A percentile compares a stretch with the other conserved stretches of the same genome.
Conservation (phyloP, 2,329 filamentous ascomycete species). For the Sporothrix pseudoabietina region DNA sequence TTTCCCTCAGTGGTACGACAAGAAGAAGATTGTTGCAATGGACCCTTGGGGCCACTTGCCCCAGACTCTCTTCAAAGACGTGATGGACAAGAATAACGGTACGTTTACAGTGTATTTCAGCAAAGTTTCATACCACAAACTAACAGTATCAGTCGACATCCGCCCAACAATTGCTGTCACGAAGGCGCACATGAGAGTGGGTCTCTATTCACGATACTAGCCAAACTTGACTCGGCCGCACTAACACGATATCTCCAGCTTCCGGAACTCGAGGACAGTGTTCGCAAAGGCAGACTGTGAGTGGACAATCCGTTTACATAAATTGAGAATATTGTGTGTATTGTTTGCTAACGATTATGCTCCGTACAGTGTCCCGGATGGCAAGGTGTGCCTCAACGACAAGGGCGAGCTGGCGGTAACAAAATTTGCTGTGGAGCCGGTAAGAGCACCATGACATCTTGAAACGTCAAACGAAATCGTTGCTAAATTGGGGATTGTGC, state of each 20-base stretch:
- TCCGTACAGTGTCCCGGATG: slow-evolving; percentile 63
- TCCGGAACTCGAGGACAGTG: slow-evolving; percentile 90
- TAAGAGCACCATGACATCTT: slow-evolving; percentile 46
- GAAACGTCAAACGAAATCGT: not conserved
- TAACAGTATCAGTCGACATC: slow-evolving; percentile 64
- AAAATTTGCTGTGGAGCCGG: slow-evolving; percentile 95
- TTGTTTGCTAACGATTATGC: too few relatives aligned
- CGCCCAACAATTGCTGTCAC: slow-evolving; percentile 90
- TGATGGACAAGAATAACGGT: slow-evolving; percentile 74
- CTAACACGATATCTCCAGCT: slow-evolving; percentile 49
- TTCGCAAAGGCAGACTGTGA: slow-evolving; percentile 73
- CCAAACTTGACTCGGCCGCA: not conserved
- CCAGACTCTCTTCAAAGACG: slow-evolving; percentile 79
- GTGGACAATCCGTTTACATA: not conserved
- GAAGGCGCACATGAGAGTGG: slow-evolving; percentile 83
- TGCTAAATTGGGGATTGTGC: not conserved
- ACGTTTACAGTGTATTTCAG: slow-evolving; percentile 33
- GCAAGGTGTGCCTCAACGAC: slow-evolving; percentile 87
- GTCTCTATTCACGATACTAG: not conserved
- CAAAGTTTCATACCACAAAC: too few relatives aligned
- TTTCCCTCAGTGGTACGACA: slow-evolving; percentile 85
- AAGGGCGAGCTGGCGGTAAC: slow-evolving; percentile 87
- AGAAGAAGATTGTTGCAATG: slow-evolving; percentile 96
- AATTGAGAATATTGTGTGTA: too few relatives aligned
- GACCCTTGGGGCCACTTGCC: slow-evolving; percentile 89